phyloP scores from a whole-genome alignment of 2,329 filamentous ascomycete species.

The Mycogone perniciosa region DNA sequence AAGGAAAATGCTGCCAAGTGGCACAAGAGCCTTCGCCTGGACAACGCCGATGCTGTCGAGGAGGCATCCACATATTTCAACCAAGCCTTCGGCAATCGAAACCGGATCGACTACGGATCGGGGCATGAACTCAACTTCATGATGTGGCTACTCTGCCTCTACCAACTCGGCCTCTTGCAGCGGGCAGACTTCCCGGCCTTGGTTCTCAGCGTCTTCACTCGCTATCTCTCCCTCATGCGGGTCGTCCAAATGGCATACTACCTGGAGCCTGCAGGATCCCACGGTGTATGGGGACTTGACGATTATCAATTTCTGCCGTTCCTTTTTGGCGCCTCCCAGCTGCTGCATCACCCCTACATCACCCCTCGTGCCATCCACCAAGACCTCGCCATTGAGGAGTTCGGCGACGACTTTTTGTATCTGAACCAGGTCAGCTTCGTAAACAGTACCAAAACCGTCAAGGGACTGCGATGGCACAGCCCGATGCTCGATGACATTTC shows the following conservation, averaged over 20 bases:
- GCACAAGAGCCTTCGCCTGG: constrained; percentile 57
- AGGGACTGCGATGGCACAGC: constrained; percentile 90
- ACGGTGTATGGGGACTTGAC: constrained; percentile 96
- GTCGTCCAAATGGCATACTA: constrained; percentile 88
- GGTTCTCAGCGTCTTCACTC: constrained; percentile 70
- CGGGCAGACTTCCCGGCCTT: constrained; percentile 64
- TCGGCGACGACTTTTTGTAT: constrained; percentile 76
- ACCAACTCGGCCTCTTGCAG: constrained; percentile 64
- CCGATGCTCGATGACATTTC: constrained; percentile 99
- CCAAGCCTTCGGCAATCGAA: constrained; percentile 78
- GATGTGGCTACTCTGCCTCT: constrained; percentile 92
- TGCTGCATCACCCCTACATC: constrained; percentile 75
- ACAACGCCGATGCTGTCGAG: constrained; percentile 45
- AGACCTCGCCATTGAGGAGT: constrained; percentile 79
- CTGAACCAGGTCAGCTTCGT: constrained; percentile 90
- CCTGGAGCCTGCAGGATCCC: constrained; percentile 90
- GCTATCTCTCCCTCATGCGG: constrained; percentile 83
- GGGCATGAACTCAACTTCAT: constrained; percentile 97
- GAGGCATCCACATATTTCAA: constrained; percentile 77
- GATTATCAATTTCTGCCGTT: constrained; percentile 98
- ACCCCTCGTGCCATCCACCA: constrained; percentile 82
- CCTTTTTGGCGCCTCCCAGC: constrained; percentile 85
- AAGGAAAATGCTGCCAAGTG: constrained; percentile 51
- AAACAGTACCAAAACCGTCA: constrained; percentile 92
- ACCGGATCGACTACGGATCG: constrained; percentile 91